These are phyloP conservation scores for Pythium guiyangense DNA, from an alignment of 352 stramenopile species.

Conservation along the genomic window DNA sequence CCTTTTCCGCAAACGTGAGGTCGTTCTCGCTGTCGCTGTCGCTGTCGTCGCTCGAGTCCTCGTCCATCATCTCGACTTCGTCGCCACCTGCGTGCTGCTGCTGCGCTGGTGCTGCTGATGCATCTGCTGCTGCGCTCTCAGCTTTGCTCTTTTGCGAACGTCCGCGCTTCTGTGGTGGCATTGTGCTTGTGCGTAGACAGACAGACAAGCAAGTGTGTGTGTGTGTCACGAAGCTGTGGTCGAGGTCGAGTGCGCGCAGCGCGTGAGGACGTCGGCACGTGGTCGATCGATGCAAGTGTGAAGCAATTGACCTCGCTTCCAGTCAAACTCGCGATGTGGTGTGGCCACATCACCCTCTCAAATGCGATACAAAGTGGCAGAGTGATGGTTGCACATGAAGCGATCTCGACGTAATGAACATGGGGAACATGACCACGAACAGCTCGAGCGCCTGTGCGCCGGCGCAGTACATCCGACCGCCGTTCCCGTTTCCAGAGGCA, in stretches of 20 bases:
- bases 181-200: neutral
- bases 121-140: slow-evolving; percentile 8
- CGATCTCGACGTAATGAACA: too few relatives aligned
- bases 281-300: too few relatives aligned
- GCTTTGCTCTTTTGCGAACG: slow-evolving; percentile 17
- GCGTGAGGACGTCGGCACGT: too few relatives aligned
- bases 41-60: slow-evolving; percentile 35
- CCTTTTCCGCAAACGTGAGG: slow-evolving; percentile 47
- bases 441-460: slow-evolving; percentile 19
- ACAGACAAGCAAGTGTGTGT: neutral
- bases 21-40: slow-evolving; percentile 55
- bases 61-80: slow-evolving; percentile 50
- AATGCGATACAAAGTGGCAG: neutral
- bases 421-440: too few relatives aligned
- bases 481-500: slow-evolving; percentile 71
- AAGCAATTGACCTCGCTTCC: neutral
- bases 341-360: neutral
- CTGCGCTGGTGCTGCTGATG: slow-evolving; percentile 2
- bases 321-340: slow-evolving; percentile 5
- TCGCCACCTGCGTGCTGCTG: slow-evolving; percentile 11
- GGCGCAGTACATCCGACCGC: slow-evolving; percentile 48
- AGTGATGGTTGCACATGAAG: too few relatives aligned
- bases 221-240: neutral
- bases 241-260: neutral
- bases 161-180: slow-evolving; percentile 30